Percentiles rank a stretch among this genome's conserved stretches.
phyloP scores from a whole-genome alignment of 805 yeast genomes.

The Schwanniomyces occidentalis region DNA sequence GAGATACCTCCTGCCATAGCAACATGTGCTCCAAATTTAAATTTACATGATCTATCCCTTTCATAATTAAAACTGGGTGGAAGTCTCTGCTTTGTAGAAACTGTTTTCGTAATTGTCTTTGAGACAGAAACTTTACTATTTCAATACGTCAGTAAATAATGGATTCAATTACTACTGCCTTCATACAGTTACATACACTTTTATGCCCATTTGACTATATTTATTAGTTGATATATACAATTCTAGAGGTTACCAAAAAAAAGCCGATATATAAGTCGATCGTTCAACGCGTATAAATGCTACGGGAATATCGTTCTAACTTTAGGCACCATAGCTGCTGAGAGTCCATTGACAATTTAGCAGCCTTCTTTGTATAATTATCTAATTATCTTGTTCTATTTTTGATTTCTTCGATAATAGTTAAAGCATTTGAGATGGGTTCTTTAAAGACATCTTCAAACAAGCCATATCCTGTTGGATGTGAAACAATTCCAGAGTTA shows the following conservation, averaged over 20 bases:
- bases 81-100: conserved; percentile 2
- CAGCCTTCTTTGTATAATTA: no score
- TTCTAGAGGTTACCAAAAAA: not conserved
- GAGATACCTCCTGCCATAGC: conserved; percentile 80
- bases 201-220: not conserved
- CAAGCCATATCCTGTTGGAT: not conserved
- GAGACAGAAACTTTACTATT: conserved; percentile 1
- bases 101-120: conserved; percentile 7
- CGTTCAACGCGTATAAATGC: not conserved
- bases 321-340: no score
- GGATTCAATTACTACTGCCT: not conserved
- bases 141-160: not conserved
- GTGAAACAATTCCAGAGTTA: conserved; percentile 5
- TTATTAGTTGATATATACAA: not conserved
- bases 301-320: no score
- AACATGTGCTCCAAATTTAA: conserved; percentile 87
- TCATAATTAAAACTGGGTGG: conserved; percentile 16
- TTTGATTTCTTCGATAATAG: no score
- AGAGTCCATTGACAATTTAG: no score
- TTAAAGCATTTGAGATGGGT: not conserved
- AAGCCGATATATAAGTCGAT: not conserved
- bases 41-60: conserved; percentile 13
- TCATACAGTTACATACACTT: not conserved
- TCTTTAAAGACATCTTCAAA: conserved; percentile 1
- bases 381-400: no score